Conservation (phyloP, 1,139 yeast genomes). For the Casaregolazyma suthepensis region DNA sequence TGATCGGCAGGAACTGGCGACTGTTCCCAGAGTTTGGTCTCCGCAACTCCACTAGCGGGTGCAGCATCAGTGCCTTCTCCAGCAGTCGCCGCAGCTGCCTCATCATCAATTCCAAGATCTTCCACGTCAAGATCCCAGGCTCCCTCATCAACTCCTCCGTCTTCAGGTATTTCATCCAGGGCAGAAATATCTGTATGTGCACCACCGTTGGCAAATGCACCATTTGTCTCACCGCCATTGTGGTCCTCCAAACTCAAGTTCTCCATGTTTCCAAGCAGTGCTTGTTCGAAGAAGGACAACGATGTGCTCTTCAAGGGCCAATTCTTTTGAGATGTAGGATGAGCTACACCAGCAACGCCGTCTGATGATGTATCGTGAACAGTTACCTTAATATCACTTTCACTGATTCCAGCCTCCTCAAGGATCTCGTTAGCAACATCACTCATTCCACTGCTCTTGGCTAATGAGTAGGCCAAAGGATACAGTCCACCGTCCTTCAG, state of each 20-base stretch:
- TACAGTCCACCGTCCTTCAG: slow-evolving; percentile 73
- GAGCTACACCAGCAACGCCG: slow-evolving; percentile 43
- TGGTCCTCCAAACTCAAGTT: slow-evolving; percentile 49
- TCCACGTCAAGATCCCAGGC: slow-evolving; percentile 38
- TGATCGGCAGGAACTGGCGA: slow-evolving; percentile 89
- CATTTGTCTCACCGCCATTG: slow-evolving; percentile 13
- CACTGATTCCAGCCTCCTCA: slow-evolving; percentile 55
- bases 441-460: slow-evolving; percentile 76
- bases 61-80: slow-evolving; percentile 37
- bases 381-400: slow-evolving; percentile 54
- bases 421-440: slow-evolving; percentile 69
- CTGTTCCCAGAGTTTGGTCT: slow-evolving; percentile 77
- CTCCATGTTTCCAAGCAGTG: slow-evolving; percentile 73
- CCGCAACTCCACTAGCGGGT: slow-evolving; percentile 39
- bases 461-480: slow-evolving; percentile 90
- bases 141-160: slow-evolving; percentile 28
- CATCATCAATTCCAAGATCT: slow-evolving; percentile 62
- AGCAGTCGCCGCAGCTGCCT: slow-evolving; percentile 39
- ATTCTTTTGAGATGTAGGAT: slow-evolving; percentile 43
- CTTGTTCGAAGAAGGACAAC: slow-evolving; percentile 78
- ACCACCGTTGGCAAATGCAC: slow-evolving; percentile 14
- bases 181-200: slow-evolving; percentile 13
- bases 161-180: slow-evolving; percentile 19
- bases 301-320: slow-evolving; percentile 83
- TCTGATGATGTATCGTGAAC: slow-evolving; percentile 36